Evolutionary conservation across 2,329 filamentous ascomycete species (phyloP).

Genomic region (Botryotinia narcissicola): DNA sequence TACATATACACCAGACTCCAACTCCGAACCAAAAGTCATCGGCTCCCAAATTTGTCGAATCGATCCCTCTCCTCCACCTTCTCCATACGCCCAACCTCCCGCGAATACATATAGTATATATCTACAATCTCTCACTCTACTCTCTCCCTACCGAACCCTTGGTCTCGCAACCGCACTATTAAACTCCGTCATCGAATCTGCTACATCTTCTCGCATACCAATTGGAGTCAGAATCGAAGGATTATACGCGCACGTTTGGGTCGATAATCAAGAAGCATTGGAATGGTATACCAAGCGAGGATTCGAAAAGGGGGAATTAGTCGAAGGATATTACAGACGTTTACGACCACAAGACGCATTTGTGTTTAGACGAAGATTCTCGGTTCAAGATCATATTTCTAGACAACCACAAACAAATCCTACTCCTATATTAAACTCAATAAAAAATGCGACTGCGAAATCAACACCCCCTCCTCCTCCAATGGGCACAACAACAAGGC

Average conservation of each 20-base stretch:
- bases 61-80: constrained; percentile 44
- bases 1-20: constrained; percentile 42
- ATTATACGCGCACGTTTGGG: constrained; percentile 67
- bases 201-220: constrained; percentile 9
- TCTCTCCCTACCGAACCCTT: constrained; percentile 60
- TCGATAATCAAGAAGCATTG: constrained; percentile 61
- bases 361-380: constrained; percentile 50
- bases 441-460: constrained; percentile 42
- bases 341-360: constrained; percentile 61
- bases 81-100: constrained; percentile 14
- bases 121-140: constrained; percentile 61
- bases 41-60: constrained; percentile 62
- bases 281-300: constrained; percentile 60
- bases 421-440: constrained; percentile 49
- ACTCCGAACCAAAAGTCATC: constrained; percentile 48
- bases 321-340: constrained; percentile 60
- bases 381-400: constrained; percentile 32
- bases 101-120: constrained; percentile 52
- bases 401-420: constrained; percentile 50
- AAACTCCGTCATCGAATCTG: constrained; percentile 35
- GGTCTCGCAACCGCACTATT: constrained; percentile 59
- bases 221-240: constrained; percentile 38
- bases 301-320: constrained; percentile 48
- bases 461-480: constrained; percentile 32
- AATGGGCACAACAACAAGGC: constrained; percentile 14